Base-by-base conservation (phyloP, 129 eudicot genomes). In the Gnaphalium uliginosum region DNA sequence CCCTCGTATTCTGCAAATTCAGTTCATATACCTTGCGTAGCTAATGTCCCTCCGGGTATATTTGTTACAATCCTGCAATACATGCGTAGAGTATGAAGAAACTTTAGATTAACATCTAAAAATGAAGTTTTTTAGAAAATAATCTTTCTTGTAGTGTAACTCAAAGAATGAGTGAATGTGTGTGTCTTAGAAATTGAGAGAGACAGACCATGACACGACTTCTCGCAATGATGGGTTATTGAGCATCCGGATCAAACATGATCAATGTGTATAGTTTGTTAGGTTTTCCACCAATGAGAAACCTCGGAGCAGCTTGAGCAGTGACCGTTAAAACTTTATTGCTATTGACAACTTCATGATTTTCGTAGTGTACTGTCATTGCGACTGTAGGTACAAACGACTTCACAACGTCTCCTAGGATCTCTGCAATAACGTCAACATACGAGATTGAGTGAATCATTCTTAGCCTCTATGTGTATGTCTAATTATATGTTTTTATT, bases 1-100 rank as follows among this genome's bases (percentile, higher is more conserved):
- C 64, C 73, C 11, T 62, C 66, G 61, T 79, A 79, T 26, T 66
- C 22, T 7, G 50, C 18, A 25, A 79, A 18, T 51, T 79, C 73
- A 4, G 53, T 64, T 18, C 82, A 78, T 79, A 14, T 57, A 76
- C 73, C 79, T 48, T 65, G 51, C 22, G 37, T 39, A 15, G 65
- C 30, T 7, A 66, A 65, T 32, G 39, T 32, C 37, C 79, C 79
- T 5, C 65, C 53, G 2, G 79, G 72, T 48, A 75, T 65, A 50
- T 50, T 33, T 23, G 72, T 65, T 53, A 65, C 72, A 35, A 75
- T 66, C 79, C 72, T 75, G 43, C 64, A 64, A 75, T 61, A 64
- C 32, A 48, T 5, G 6, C 13, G 2, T 25, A 8, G 11, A 6
- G 58, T 50, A 53, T 69, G 18, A 69, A 7, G 21, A 69, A 69